A percentile compares a stretch with the other conserved stretches of the same genome.
phyloP scores from a whole-genome alignment of 345 rosid genomes.

The Syzygium grande region DNA sequence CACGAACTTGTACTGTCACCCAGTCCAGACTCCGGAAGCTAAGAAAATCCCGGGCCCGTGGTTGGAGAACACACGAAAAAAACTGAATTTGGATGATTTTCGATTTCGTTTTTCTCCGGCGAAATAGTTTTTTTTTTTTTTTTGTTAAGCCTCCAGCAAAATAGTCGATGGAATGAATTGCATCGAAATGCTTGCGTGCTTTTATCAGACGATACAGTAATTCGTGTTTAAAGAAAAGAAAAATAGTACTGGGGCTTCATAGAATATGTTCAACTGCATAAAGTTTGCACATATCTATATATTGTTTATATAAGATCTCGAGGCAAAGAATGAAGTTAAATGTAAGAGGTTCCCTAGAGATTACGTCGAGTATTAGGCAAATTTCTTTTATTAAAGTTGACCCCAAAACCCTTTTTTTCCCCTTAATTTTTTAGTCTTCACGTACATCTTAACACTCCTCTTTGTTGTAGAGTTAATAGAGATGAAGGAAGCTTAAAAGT shows the following conservation, averaged over 20 bases:
- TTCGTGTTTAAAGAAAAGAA: background rate
- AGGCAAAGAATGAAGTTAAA: background rate
- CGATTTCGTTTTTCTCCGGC: too few species aligned
- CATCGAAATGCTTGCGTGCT: background rate
- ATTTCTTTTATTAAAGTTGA: background rate
- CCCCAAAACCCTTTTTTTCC: background rate
- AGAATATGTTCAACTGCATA: background rate
- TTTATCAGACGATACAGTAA: background rate
- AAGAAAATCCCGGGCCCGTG: background rate
- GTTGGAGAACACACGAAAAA: background rate
- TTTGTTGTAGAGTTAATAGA: background rate
- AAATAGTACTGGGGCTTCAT: background rate
- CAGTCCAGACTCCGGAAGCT: background rate
- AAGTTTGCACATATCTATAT: background rate
- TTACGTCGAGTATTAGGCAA: background rate
- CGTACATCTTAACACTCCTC: too few species aligned
- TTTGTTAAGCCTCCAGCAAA: too few species aligned
- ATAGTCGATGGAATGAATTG: too few species aligned
- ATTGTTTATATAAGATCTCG: background rate
- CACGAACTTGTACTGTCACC: background rate
- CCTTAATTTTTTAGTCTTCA: too few species aligned
- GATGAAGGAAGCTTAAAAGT: background rate
- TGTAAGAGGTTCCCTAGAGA: background rate
- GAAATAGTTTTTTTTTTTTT: too few species aligned
- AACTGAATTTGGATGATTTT: background rate